Base-by-base conservation (phyloP, 192 early-diverging fungal species). In the Coemansia sp. region DNA sequence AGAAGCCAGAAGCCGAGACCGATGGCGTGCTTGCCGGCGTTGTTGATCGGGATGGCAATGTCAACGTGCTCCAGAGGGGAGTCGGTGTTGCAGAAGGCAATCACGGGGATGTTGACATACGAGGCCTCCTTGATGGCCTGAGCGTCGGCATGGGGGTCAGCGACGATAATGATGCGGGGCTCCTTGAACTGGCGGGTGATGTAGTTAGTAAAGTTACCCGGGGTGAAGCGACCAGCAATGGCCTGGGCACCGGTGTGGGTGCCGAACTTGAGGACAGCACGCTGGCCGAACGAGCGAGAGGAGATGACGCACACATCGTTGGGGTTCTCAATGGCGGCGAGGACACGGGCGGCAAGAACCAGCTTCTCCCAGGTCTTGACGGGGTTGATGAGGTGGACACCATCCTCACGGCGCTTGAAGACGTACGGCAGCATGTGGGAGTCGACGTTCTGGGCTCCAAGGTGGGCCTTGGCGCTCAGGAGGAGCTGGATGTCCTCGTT, bases 361-460 rank as follows among this genome's bases (percentile, higher is more conserved):
- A 99, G 83, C 93, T 99, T 99, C 88, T 97, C 98, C 94, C 96
- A 99, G 84, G 98, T 99, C 91, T 99, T 99, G 73, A 91, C 93
- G 58, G 95, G 88, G 91, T 99, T 98, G 88, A 99, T 96, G 85
- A 99, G 87, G 90, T 98, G 87, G 77, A 99, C 86, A 83, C 93
- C 93, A 87, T 99, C 98, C 71, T 88, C 84, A 72, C 98, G 92
- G 75, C 95, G 93, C 92, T 98, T 97, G 86, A 85, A 95, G 73
- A 97, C 89, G 87, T 99, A 99, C 60, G 91, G 87, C 56, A 84
- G 70, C 98, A 99, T 99, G 82, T 91, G 90, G 73, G 86, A 86
- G 86, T 94, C 93, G 70, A 87, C 85, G 87, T 99, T 99, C 91
- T 98, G 95, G 86, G 95, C 90, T 70, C 97, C 97, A 85, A 99